Base-by-base conservation (phyloP, 352 stramenopile species). In the Saprolegnia parasitica region DNA sequence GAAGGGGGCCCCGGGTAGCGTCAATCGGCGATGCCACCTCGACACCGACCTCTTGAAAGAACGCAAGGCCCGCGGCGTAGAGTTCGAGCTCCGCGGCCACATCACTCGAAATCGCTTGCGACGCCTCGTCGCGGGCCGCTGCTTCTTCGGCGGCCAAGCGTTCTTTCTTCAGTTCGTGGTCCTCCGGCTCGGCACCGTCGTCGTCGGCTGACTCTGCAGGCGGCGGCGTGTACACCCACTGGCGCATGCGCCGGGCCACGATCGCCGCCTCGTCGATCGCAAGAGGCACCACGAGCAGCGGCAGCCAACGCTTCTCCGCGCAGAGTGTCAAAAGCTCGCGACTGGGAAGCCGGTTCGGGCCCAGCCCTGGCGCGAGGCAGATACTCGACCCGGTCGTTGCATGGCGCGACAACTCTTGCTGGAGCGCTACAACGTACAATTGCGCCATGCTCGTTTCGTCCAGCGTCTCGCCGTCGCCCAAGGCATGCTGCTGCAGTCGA, bases 11-110 rank as follows among this genome's bases (percentile, higher is more conserved):
- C 9, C 58, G 58, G 11, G 5, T 55, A 1, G 58, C 58, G n/a
- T 67, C 40, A 20, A 67, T 40, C 21, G 24, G n/a, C 10, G 37
- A 16, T 18, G 58, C 24, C 18, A 67, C 21, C 21, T 50, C 9
- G 11, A 49, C 40, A 10, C 58, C 58, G 49, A 55, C 37, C 37
- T 67, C 58, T 21, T 23, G 18, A 10, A 54, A 37, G 42, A 40
- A 24, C 39, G 52, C 37, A 11, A 67, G 40, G 10, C 35, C 45
- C 4, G 35, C 40, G 8, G 58, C 29, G n/a, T 26, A 54, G 13
- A 24, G 18, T 56, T 67, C 58, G 18, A 67, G 58, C 26, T 67
- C 58, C 6, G 58, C 58, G 5, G 58, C 32, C 21, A 67, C 40
- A 9, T 35, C 23, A 4, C 37, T 40, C 4, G 40, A n/a, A 9